A percentile compares a stretch with the other conserved stretches of the same genome.
These are phyloP conservation scores for Colletotrichum sp. DNA, from an alignment of 2,329 filamentous ascomycete species.

Conservation along the genomic window DNA sequence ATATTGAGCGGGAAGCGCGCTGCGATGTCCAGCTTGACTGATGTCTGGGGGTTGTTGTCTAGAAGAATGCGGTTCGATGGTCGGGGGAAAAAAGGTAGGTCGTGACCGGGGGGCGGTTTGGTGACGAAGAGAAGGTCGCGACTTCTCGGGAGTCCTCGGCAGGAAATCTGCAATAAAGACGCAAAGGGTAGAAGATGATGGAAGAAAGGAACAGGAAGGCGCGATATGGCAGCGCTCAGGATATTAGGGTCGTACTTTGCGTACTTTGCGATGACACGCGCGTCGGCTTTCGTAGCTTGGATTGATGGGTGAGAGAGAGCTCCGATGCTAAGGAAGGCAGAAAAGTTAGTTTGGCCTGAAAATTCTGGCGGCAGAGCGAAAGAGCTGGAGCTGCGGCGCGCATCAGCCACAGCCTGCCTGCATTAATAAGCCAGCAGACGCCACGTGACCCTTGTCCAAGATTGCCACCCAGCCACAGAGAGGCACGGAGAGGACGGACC, in stretches of 20 bases:
- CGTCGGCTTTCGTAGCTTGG: not conserved
- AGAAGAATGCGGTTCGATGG: not conserved
- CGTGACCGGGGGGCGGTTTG: not conserved
- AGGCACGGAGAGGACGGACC: not conserved
- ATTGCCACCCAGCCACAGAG: not conserved
- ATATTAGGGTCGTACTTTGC: constrained; percentile 4
- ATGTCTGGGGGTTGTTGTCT: not conserved
- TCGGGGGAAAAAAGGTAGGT: constrained; percentile 1
- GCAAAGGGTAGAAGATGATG: not conserved
- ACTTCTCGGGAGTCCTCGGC: not conserved
- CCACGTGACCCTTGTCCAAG: not conserved
- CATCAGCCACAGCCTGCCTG: not conserved
- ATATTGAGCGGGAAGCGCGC: constrained; percentile 35
- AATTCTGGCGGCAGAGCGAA: constrained; percentile 11
- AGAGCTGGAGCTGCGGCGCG: not conserved
- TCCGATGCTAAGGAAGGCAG: constrained; percentile 10
- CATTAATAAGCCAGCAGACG: not conserved
- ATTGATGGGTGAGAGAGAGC: not conserved
- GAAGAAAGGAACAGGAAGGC: not conserved
- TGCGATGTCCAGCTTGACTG: constrained; percentile 24
- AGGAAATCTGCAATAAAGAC: not conserved
- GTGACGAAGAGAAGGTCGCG: not conserved
- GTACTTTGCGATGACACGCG: constrained; percentile 16
- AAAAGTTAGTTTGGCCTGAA: constrained; percentile 20
- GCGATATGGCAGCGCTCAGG: not conserved